A percentile compares a stretch with the other conserved stretches of the same genome.
Conservation (phyloP, 1,139 yeast species). For the Suhomyces ambrosiae region DNA sequence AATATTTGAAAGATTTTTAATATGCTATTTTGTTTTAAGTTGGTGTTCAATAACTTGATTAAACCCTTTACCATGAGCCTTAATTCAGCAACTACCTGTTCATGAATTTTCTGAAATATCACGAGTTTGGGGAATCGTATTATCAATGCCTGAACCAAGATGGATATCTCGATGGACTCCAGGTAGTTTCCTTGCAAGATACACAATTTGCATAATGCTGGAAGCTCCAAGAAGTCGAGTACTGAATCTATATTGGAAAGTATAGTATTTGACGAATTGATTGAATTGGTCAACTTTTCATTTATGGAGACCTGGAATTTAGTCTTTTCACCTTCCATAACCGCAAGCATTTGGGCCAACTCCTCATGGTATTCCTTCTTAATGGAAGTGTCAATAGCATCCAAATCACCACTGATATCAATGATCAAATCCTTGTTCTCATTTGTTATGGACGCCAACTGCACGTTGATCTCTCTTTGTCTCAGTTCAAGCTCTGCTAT, state of each 20-base stretch:
- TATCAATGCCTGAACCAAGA: constrained; percentile 65
- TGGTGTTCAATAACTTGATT: constrained; percentile 68
- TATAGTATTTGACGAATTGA: constrained; percentile 37
- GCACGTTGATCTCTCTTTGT: constrained; percentile 32
- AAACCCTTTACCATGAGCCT: constrained; percentile 67
- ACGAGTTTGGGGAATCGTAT: constrained; percentile 67
- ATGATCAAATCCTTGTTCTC: constrained; percentile 43
- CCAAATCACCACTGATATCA: constrained; percentile 38
- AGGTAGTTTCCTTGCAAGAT: constrained; percentile 85
- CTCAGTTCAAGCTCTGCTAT: constrained; percentile 48
- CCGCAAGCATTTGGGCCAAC: constrained; percentile 23
- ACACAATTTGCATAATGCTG: constrained; percentile 80
- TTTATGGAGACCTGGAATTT: constrained; percentile 20
- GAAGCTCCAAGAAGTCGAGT: constrained; percentile 79
- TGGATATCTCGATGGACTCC: constrained; percentile 80
- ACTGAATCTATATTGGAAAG: constrained; percentile 69
- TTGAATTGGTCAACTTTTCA: constrained; percentile 26
- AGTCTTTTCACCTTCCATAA: constrained; percentile 5
- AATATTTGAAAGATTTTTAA: constrained; percentile 79
- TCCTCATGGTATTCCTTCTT: constrained; percentile 26
- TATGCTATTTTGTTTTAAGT: constrained; percentile 73
- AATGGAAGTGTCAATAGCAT: constrained; percentile 26
- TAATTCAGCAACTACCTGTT: constrained; percentile 59
- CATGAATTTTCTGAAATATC: constrained; percentile 56
- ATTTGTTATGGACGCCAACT: constrained; percentile 39